These are phyloP conservation scores for Asterionellopsis glacialis DNA, from an alignment of 108 stramenopile species.

Conservation along the genomic window DNA sequence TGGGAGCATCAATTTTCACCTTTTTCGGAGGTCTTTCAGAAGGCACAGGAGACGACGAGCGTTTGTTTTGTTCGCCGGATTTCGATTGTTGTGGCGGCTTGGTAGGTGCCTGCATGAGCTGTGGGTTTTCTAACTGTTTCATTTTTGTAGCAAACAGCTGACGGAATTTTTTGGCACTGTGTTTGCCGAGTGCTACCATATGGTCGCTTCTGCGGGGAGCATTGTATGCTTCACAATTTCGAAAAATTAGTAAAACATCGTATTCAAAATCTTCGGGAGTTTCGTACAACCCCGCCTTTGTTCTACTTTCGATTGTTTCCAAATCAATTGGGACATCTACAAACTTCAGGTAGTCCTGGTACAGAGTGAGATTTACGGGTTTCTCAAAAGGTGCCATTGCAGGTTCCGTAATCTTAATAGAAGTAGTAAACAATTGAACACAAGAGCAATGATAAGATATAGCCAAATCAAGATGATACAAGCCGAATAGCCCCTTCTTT, in stretches of 20 bases:
- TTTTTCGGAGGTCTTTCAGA: slow-evolving; percentile 19
- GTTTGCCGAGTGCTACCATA: slow-evolving; percentile 61
- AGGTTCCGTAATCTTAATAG: slow-evolving; percentile 50
- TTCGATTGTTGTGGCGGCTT: background rate
- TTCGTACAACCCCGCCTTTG: slow-evolving; percentile 37
- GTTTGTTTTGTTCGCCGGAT: slow-evolving; percentile 20
- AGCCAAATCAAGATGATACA: background rate
- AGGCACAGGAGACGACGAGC: slow-evolving; percentile 21
- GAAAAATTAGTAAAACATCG: slow-evolving; percentile 70
- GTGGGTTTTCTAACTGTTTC: slow-evolving; percentile 51
- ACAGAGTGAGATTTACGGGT: slow-evolving; percentile 55
- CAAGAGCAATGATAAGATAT: background rate
- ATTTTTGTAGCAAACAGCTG: slow-evolving; percentile 52
- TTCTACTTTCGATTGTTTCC: slow-evolving; percentile 69
- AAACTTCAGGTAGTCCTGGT: slow-evolving; percentile 63
- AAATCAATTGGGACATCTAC: slow-evolving; percentile 72
- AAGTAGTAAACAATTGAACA: background rate
- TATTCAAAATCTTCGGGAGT: slow-evolving; percentile 81
- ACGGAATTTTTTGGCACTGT: slow-evolving; percentile 60
- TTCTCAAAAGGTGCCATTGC: slow-evolving; percentile 70
- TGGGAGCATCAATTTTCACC: slow-evolving; percentile 25
- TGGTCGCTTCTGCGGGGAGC: slow-evolving; percentile 49
- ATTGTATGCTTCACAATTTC: slow-evolving; percentile 80
- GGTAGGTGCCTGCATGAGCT: slow-evolving; percentile 11
- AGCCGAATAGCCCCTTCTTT: background rate